Base-by-base conservation (phyloP, 2,329 filamentous ascomycete genomes). In the Coniochaeta sp. region DNA sequence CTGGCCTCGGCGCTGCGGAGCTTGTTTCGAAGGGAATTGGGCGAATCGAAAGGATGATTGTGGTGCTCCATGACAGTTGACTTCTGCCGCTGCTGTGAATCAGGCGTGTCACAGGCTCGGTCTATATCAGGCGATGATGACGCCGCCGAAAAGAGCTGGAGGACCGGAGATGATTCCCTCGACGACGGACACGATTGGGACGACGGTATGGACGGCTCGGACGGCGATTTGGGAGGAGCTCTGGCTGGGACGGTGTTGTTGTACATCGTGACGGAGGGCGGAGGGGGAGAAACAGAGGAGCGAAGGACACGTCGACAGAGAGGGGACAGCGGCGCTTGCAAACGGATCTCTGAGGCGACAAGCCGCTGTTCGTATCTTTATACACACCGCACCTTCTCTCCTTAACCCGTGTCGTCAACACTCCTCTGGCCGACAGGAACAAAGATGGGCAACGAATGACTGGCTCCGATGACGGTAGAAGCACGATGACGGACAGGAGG, bases 361-460 rank as follows among this genome's bases (percentile, higher is more conserved):
- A 48, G 45, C 28, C 26, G 45, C 6, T n/a, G 3, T 31, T 31
- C 16, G 24, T 28, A 31, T 48, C n/a, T n/a, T n/a, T 48, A 7
- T 48, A 48, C 30, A 48, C 45, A 48, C 45, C 45, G 45, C 45
- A 31, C 56, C 53, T 58, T 58, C 53, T 52, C n/a, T n/a, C n/a
- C n/a, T 52, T 47, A 45, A 51, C 53, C 52, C 48, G 51, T 49
- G 52, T 48, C 50, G 54, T 53, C 56, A 56, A 47, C n/a, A 52
- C 31, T 42, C n/a, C 7, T 10, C 28, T 22, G 20, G 26, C 42
- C 33, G 16, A 26, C n/a, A 51, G 32, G 38, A 33, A 50, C 49
- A 53, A 53, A 55, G 51, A 30, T 32, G 12, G 26, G 28, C 27
- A 16, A 38, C 30, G 38, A 32, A 47, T 49, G 22, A 49, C 40